Percentiles rank a stretch among this genome's conserved stretches.
These are phyloP conservation scores for Globisporangium polare DNA, from an alignment of 352 stramenopile species.

Conservation along the genomic window DNA sequence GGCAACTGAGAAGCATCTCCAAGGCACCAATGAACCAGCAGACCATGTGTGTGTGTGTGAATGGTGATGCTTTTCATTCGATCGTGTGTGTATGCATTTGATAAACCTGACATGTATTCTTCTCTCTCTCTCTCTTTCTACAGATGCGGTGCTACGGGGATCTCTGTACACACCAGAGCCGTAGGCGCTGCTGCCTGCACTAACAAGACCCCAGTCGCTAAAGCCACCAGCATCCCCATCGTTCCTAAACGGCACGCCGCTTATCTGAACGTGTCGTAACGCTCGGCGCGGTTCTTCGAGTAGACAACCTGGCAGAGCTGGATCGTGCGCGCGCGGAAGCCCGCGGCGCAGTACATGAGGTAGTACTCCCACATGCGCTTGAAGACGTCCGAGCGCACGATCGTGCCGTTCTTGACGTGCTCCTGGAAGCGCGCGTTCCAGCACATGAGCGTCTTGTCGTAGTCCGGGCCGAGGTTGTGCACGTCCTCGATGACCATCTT, in stretches of 20 bases:
- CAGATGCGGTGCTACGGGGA: background rate
- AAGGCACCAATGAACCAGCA: too few relatives aligned
- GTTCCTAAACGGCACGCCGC: background rate
- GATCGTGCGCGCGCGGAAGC: constrained; percentile 85
- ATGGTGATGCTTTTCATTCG: too few relatives aligned
- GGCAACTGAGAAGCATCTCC: too few relatives aligned
- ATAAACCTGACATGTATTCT: constrained; percentile 12
- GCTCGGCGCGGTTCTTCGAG: constrained; percentile 77
- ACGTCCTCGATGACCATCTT: constrained; percentile 81
- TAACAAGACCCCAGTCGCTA: too few relatives aligned
- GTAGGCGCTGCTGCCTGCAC: background rate
- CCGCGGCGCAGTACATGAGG: constrained; percentile 87
- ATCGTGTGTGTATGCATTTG: background rate
- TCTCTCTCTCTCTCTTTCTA: constrained; percentile 9
- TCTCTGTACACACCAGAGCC: background rate
- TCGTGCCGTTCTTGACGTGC: constrained; percentile 66
- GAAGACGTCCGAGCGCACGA: constrained; percentile 81
- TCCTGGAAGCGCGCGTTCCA: constrained; percentile 86
- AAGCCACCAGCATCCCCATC: background rate
- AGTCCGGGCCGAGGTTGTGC: constrained; percentile 85
- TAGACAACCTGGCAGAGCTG: constrained; percentile 82
- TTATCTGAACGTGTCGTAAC: constrained; percentile 83
- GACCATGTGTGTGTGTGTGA: background rate
- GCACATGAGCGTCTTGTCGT: constrained; percentile 89
- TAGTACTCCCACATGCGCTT: constrained; percentile 90